A percentile compares a stretch with the other conserved stretches of the same genome.
These are phyloP conservation scores for Eremothecium sinecaudum DNA, from an alignment of 1,139 yeast species.

Conservation along the genomic window DNA sequence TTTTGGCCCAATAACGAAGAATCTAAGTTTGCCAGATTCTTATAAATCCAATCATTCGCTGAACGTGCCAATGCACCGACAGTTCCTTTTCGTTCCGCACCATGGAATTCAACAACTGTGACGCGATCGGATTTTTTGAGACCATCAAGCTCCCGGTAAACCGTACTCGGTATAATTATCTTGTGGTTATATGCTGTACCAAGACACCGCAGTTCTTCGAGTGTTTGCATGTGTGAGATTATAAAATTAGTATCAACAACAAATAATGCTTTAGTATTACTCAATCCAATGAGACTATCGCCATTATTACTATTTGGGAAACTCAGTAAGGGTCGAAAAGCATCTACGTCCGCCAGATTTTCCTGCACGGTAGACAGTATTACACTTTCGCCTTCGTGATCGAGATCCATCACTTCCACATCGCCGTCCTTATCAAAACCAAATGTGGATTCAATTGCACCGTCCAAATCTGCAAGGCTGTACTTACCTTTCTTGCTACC, in stretches of 20 bases:
- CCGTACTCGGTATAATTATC: conserved; percentile 61
- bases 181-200: conserved; percentile 38
- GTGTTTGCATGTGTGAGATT: conserved; percentile 49
- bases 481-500: too few species aligned
- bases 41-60: conserved; percentile 74
- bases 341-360: conserved; percentile 6
- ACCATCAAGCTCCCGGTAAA: conserved; percentile 71
- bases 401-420: conserved; percentile 44
- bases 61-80: conserved; percentile 55
- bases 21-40: conserved; percentile 44
- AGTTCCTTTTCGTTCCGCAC: conserved; percentile 20
- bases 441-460: not conserved
- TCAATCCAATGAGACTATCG: too few species aligned
- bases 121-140: conserved; percentile 41
- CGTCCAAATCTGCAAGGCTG: not conserved
- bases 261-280: conserved; percentile 36
- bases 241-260: conserved; percentile 75
- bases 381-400: conserved; percentile 39
- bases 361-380: conserved; percentile 40
- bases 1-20: conserved; percentile 58
- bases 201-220: conserved; percentile 41
- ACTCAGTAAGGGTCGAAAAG: too few species aligned
- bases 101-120: conserved; percentile 3
- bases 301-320: too few species aligned
- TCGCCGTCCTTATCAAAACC: conserved; percentile 31